Percentiles rank a stretch among this genome's conserved stretches.
Conservation (phyloP, 441 rosid species). For the Theobroma grandiflorum region DNA sequence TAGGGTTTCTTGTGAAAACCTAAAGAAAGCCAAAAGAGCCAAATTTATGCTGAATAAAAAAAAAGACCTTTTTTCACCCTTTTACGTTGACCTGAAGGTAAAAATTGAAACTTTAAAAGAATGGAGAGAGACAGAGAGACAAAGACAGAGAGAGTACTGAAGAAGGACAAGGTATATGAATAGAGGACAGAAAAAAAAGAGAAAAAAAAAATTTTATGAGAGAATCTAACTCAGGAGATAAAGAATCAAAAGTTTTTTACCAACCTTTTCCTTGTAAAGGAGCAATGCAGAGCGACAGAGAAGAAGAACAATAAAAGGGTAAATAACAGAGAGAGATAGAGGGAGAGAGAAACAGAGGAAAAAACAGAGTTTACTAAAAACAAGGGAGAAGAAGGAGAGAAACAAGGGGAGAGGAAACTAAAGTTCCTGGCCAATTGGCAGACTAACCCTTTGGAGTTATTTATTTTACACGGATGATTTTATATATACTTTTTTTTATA, state of each 20-base stretch:
- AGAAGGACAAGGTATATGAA: constrained; percentile 8
- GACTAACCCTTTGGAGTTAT: neutral
- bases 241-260: neutral
- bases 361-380: neutral
- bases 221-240: constrained; percentile 11
- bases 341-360: constrained; percentile 9
- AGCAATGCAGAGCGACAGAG: constrained; percentile 23
- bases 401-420: neutral
- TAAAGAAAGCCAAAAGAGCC: neutral
- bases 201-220: neutral
- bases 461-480: neutral
- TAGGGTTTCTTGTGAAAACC: constrained; percentile 4
- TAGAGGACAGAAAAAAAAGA: neutral
- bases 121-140: neutral
- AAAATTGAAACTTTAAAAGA: neutral
- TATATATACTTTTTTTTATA: neutral
- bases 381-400: neutral
- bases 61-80: neutral
- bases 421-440: constrained; percentile 7
- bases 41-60: neutral
- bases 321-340: neutral
- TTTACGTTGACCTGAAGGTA: constrained; percentile 9
- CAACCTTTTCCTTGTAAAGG: neutral
- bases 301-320: neutral
- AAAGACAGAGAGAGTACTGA: neutral